Evolutionary conservation across 805 yeast genomes (phyloP), one percentile per base, ranked within the genome.

Genomic region (Isabelozyma rhagii): DNA sequence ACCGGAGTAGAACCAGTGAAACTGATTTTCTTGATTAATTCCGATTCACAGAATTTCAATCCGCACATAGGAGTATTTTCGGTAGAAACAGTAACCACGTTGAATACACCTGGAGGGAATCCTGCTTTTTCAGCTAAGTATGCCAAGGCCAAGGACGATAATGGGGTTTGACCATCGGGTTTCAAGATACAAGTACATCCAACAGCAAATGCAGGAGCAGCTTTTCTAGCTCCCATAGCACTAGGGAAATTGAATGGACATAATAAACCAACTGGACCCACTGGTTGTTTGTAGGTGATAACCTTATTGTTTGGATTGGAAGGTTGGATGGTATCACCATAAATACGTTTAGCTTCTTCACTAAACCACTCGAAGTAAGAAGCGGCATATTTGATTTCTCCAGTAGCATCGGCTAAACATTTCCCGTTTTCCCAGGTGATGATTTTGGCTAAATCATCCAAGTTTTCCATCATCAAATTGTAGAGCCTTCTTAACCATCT

Each of bases 1-100:
- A 87, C 85, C 8, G 75, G 76, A 3, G 94, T 87, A 29, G 91
- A 85, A 8, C 94, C 94, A 9, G 94, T 87, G 69, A 87, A 87
- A 4, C 91, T 83, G 45, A 87, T 75, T 63, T 87, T 87, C 59
- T 78, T 77, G 52, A 87, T 75, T n/a, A 62, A 55, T 4, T 78
- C 78, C 46, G 81, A 77, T 60, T 78, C 80, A 59, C 85, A 80
- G 50, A 83, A 63, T 55, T 68, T 75, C 49, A 77, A 63, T 11
- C 87, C 87, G 53, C 77, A 66, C 47, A 69, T 75, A 29, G 84
- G 83, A 6, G 85, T 80, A 46, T 71, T 69, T 47, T 75, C 76
- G 50, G 72, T 72, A 8, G 82, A 74, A 11, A 64, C 58, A 44
- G 79, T 59, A 8, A 81, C 75, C 21, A 82, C 72, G 61, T 83